Conservation (phyloP, 1,284 basidiomycete genomes). For the Lentinula novae-zelandiae region DNA sequence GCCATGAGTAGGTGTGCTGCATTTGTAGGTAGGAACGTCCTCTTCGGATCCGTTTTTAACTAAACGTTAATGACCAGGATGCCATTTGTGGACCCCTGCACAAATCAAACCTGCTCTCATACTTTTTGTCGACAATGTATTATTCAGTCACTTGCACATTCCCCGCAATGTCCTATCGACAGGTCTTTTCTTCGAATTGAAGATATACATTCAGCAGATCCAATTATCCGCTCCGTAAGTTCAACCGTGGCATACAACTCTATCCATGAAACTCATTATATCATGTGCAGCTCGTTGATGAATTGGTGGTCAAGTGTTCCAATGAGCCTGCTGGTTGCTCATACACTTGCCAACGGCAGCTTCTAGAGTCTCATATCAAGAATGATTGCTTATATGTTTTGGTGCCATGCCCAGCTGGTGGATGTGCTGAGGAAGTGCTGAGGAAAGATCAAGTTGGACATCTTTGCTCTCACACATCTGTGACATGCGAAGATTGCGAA, state of each 20-base stretch:
- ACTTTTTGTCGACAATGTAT: constrained; percentile 84
- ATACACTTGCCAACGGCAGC: constrained; percentile 65
- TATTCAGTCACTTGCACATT: constrained; percentile 55
- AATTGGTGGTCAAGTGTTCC: constrained; percentile 73
- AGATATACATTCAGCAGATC: constrained; percentile 59
- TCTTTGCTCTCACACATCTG: constrained; percentile 31
- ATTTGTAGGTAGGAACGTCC: constrained; percentile 64
- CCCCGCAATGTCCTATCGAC: constrained; percentile 79
- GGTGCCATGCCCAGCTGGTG: constrained; percentile 48
- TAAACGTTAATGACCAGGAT: constrained; percentile 33
- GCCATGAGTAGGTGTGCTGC: constrained; percentile 60
- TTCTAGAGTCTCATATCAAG: constrained; percentile 60
- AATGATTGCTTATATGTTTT: constrained; percentile 58
- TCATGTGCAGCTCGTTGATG: constrained; percentile 70
- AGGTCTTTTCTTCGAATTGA: constrained; percentile 53
- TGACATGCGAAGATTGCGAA: constrained; percentile 35
- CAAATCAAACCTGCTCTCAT: constrained; percentile 72
- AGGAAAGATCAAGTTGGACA: constrained; percentile 43
- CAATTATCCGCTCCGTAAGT: constrained; percentile 71
- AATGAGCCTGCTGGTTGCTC: constrained; percentile 57
- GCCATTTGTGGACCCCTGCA: constrained; percentile 73
- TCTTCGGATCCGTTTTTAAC: not conserved
- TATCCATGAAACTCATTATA: constrained; percentile 3
- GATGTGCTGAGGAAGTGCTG: constrained; percentile 40
- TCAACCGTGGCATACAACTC: constrained; percentile 12